Evolutionary conservation across 257 asterid genomes (phyloP).

Genomic region (Capsicum rhomboideum): DNA sequence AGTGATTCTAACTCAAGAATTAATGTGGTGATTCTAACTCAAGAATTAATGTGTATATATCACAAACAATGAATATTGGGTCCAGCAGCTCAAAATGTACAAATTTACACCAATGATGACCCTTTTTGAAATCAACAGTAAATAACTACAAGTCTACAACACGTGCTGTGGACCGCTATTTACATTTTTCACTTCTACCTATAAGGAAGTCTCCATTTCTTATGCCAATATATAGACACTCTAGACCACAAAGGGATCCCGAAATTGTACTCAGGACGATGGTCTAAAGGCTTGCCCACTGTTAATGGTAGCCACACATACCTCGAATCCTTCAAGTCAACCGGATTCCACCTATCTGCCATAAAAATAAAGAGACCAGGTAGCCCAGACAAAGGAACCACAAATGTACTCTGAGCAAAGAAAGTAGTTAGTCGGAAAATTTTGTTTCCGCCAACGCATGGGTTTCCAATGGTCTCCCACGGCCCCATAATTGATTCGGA

Average conservation of each 20-base stretch:
- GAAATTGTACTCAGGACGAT: constrained; percentile 59
- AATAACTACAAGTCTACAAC: too few species aligned
- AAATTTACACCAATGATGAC: not conserved
- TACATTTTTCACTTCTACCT: constrained; percentile 22
- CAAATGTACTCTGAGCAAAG: constrained; percentile 79
- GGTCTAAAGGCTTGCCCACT: constrained; percentile 68
- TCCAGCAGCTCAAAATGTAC: not conserved
- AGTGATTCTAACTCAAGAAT: not conserved
- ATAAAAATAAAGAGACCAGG: constrained; percentile 61
- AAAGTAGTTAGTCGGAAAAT: constrained; percentile 51
- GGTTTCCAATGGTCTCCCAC: constrained; percentile 91
- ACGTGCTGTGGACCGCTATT: not conserved
- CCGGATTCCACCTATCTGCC: constrained; percentile 97
- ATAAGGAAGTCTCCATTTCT: constrained; percentile 78
- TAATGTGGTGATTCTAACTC: not conserved
- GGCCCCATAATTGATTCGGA: constrained; percentile 85
- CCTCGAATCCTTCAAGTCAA: constrained; percentile 84
- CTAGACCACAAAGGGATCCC: constrained; percentile 90
- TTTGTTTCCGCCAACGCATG: constrained; percentile 82
- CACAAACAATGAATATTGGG: not conserved
- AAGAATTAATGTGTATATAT: not conserved
- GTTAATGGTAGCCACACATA: constrained; percentile 85
- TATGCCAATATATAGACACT: constrained; percentile 90
- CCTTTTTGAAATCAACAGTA: not conserved
- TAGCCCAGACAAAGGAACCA: constrained; percentile 63